These are phyloP conservation scores for Boletus semigastroideus DNA, from an alignment of 1,284 basidiomycete genomes.

Conservation along the genomic window DNA sequence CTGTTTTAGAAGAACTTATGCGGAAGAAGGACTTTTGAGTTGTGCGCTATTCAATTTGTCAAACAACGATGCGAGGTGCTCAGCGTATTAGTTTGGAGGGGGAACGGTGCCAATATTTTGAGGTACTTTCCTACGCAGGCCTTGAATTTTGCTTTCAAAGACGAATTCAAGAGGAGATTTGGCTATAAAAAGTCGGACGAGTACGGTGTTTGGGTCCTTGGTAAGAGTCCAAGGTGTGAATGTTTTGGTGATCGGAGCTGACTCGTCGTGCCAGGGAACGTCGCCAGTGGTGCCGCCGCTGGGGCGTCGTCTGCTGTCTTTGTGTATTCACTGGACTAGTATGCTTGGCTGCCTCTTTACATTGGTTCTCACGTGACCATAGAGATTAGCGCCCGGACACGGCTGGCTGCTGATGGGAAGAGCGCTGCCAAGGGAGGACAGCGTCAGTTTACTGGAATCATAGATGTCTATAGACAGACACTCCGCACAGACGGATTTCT, in stretches of 20 bases:
- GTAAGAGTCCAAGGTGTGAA: slow-evolving; percentile 4
- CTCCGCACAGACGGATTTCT: slow-evolving; percentile 49
- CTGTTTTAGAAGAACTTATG: slow-evolving; percentile 55
- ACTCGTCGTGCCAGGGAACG: slow-evolving; percentile 36
- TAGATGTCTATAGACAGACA: slow-evolving; percentile 54
- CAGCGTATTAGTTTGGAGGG: slow-evolving; percentile 50
- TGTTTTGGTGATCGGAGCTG: background rate
- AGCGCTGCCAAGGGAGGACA: slow-evolving; percentile 39
- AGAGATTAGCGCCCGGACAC: slow-evolving; percentile 46
- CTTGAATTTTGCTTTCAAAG: slow-evolving; percentile 53
- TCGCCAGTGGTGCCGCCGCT: slow-evolving; percentile 46
- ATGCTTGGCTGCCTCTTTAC: slow-evolving; percentile 8
- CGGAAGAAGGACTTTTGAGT: slow-evolving; percentile 50
- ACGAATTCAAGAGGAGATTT: slow-evolving; percentile 49
- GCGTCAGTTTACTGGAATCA: slow-evolving; percentile 46
- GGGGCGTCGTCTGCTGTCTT: slow-evolving; percentile 52
- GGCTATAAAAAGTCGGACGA: slow-evolving; percentile 55
- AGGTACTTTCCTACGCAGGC: slow-evolving; percentile 70
- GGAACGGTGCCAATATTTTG: slow-evolving; percentile 63
- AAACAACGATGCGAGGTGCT: slow-evolving; percentile 3
- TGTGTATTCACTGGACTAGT: slow-evolving; percentile 64
- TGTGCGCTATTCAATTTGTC: slow-evolving; percentile 30
- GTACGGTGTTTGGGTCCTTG: slow-evolving; percentile 52
- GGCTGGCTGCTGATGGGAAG: slow-evolving; percentile 55
- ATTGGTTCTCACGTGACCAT: background rate